Evolutionary conservation across 2,329 filamentous ascomycete species (phyloP).

Genomic region (Pyrenochaeta sp.): DNA sequence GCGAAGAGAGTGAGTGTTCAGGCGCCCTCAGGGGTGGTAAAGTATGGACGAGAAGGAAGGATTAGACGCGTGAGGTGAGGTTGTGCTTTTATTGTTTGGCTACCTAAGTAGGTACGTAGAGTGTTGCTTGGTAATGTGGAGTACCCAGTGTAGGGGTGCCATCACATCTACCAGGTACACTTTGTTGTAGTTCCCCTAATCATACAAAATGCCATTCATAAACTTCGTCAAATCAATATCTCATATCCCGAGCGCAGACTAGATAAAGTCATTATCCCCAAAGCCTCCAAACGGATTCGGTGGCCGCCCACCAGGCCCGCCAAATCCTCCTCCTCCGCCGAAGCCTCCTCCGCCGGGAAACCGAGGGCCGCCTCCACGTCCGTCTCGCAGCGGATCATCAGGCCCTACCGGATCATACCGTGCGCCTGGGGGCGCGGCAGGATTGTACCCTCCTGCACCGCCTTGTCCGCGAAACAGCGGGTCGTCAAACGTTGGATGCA

Average conservation of each 20-base stretch:
- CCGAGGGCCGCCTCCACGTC: conserved; percentile 36
- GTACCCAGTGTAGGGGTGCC: too few relatives aligned
- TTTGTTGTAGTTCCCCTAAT: too few relatives aligned
- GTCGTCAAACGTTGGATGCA: conserved; percentile 96
- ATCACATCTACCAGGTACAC: too few relatives aligned
- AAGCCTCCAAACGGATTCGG: conserved; percentile 68
- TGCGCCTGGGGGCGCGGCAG: conserved; percentile 84
- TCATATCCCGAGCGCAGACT: background rate
- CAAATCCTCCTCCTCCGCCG: conserved; percentile 53
- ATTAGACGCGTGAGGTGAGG: too few relatives aligned
- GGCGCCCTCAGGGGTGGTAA: too few relatives aligned
- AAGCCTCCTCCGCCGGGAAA: conserved; percentile 53
- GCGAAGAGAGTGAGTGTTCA: too few relatives aligned
- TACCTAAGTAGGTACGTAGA: too few relatives aligned
- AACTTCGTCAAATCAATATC: too few relatives aligned
- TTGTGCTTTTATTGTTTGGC: too few relatives aligned
- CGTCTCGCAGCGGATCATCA: conserved; percentile 54
- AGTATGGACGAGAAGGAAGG: too few relatives aligned
- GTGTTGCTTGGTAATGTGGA: too few relatives aligned
- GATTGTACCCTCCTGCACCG: conserved; percentile 63
- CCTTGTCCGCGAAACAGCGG: conserved; percentile 75
- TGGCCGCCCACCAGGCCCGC: conserved; percentile 56
- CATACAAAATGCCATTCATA: too few relatives aligned
- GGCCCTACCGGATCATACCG: conserved; percentile 83
- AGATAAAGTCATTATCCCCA: conserved; percentile 66